Conservation (phyloP, 2,329 filamentous ascomycete species). For the Cylindrodendrum hubeiense region DNA sequence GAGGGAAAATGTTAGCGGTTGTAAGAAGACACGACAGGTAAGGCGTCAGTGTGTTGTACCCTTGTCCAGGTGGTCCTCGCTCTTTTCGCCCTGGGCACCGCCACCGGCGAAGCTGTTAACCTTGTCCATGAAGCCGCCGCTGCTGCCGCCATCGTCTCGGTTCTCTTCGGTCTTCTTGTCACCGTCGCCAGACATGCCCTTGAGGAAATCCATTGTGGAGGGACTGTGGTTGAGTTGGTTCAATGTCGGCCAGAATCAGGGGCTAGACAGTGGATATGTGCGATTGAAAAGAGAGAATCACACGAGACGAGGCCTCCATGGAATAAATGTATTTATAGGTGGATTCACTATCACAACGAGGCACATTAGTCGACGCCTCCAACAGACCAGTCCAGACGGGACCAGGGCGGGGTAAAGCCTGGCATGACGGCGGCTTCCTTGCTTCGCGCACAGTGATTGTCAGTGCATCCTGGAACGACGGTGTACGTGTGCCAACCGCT, state of each 20-base stretch:
- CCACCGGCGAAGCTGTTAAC: slow-evolving; percentile 79
- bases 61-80: slow-evolving; percentile 87
- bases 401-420: slow-evolving; percentile 10
- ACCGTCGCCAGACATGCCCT: slow-evolving; percentile 60
- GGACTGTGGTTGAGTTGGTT: background rate
- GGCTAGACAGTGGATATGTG: background rate
- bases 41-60: slow-evolving; percentile 58
- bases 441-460: slow-evolving; percentile 9
- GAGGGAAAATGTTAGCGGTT: background rate
- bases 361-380: background rate
- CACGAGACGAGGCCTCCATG: background rate
- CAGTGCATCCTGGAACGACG: slow-evolving; percentile 14
- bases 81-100: slow-evolving; percentile 80
- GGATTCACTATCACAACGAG: background rate
- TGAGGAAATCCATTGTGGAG: slow-evolving; percentile 66
- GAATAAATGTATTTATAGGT: slow-evolving; percentile 7
- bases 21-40: background rate
- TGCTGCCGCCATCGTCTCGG: slow-evolving; percentile 51
- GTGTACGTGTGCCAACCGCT: slow-evolving; percentile 24
- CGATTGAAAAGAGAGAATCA: background rate
- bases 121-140: slow-evolving; percentile 75
- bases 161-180: slow-evolving; percentile 44
- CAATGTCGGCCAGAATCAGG: background rate
- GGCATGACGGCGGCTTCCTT: slow-evolving; percentile 5
- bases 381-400: background rate